Conservation (phyloP, 2,329 filamentous ascomycete genomes). For the Neocatenulostroma microsporum region DNA sequence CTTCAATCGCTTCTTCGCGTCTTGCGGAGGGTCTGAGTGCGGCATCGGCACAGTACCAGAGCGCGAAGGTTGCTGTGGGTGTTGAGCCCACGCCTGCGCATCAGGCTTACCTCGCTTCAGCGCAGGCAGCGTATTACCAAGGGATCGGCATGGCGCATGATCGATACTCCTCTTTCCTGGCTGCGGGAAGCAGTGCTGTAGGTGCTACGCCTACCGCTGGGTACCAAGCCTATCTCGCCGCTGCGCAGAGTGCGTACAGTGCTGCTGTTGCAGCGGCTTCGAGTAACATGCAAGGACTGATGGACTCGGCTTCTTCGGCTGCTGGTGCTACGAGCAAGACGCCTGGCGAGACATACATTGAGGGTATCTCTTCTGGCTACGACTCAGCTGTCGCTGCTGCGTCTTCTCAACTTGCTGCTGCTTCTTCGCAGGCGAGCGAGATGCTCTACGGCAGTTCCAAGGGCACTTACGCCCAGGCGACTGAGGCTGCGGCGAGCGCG, state of each 20-base stretch:
- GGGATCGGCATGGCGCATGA: slow-evolving; percentile 71
- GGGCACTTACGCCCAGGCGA: slow-evolving; percentile 28
- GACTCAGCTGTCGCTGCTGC: slow-evolving; percentile 24
- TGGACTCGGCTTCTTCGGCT: slow-evolving; percentile 18
- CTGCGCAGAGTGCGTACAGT: slow-evolving; percentile 43
- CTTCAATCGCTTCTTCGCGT: slow-evolving; percentile 61
- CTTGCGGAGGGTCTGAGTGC: slow-evolving; percentile 60
- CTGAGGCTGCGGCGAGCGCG: slow-evolving; percentile 7
- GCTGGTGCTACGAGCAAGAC: slow-evolving; percentile 18
- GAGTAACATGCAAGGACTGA: slow-evolving; percentile 20
- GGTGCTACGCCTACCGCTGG: slow-evolving; percentile 57
- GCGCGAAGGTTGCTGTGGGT: slow-evolving; percentile 57
- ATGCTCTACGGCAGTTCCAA: slow-evolving; percentile 40
- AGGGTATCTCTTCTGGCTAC: slow-evolving; percentile 25
- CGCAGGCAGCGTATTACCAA: slow-evolving; percentile 65
- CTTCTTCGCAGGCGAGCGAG: slow-evolving; percentile 40
- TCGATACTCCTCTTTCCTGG: slow-evolving; percentile 67
- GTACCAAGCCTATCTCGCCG: slow-evolving; percentile 64
- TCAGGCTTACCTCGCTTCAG: slow-evolving; percentile 50
- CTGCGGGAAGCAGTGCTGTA: slow-evolving; percentile 62
- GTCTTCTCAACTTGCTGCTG: slow-evolving; percentile 39
- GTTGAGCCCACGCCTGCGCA: slow-evolving; percentile 53
- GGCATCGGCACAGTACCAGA: slow-evolving; percentile 64
- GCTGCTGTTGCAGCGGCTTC: slow-evolving; percentile 27
- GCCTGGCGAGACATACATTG: slow-evolving; percentile 23